Conservation (phyloP, 768 basidiomycete species). For the Suillus spraguei region DNA sequence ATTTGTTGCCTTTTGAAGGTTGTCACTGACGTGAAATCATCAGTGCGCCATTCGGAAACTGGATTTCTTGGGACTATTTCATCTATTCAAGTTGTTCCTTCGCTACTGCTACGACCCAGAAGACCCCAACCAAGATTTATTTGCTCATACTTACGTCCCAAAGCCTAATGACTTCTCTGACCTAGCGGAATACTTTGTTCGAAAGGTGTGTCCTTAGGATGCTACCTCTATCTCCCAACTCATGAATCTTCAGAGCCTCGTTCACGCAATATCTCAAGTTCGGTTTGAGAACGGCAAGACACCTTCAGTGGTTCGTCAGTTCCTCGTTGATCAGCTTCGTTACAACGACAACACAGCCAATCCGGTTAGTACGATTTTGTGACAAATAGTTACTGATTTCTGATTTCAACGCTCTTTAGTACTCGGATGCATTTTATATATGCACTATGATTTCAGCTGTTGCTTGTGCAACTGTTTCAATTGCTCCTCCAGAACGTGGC, state of each 20-base stretch:
- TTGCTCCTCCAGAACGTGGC: constrained; percentile 76
- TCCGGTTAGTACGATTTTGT: constrained; percentile 53
- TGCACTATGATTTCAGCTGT: constrained; percentile 83
- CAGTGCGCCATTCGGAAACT: constrained; percentile 84
- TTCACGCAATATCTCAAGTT: constrained; percentile 83
- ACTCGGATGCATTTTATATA: constrained; percentile 89
- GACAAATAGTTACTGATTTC: constrained; percentile 9
- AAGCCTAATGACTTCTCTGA: constrained; percentile 95
- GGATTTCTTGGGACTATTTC: constrained; percentile 91
- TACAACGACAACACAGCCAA: constrained; percentile 96
- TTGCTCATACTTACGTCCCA: constrained; percentile 88
- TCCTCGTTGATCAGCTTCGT: constrained; percentile 89
- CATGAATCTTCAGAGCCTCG: constrained; percentile 53
- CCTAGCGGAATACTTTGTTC: constrained; percentile 90
- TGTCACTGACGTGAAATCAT: constrained; percentile 20
- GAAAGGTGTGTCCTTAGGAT: constrained; percentile 60
- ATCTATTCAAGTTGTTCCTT: constrained; percentile 93
- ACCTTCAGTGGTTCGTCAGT: constrained; percentile 81
- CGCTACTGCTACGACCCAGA: constrained; percentile 90
- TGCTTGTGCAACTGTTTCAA: constrained; percentile 77
- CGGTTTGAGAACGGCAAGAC: constrained; percentile 88
- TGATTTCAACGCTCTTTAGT: constrained; percentile 46
- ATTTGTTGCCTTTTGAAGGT: constrained; percentile 17
- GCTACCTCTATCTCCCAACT: constrained; percentile 10
- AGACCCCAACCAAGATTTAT: constrained; percentile 79